These are phyloP conservation scores for Myxozyma geophila DNA, from an alignment of 805 yeast genomes.

Conservation along the genomic window DNA sequence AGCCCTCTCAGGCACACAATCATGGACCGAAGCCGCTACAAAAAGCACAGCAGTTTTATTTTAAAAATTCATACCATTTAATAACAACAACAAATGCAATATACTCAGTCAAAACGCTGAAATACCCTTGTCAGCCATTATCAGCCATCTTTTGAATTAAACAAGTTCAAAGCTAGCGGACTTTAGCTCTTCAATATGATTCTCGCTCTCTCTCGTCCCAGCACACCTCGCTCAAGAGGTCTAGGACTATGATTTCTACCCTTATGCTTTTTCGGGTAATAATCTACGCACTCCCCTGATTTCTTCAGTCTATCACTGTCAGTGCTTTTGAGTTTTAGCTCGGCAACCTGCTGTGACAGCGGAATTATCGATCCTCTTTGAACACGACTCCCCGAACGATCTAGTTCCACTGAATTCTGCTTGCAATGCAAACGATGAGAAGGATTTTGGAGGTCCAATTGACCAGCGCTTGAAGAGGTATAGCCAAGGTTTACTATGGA, in stretches of 20 bases:
- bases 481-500: background rate
- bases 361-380: background rate
- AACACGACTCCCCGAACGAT: background rate
- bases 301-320: background rate
- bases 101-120: no score
- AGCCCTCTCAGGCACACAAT: no score
- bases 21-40: no score
- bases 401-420: constrained; percentile 2
- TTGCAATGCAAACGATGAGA: background rate
- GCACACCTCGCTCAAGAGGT: constrained; percentile 14
- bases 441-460: background rate
- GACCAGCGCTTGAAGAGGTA: background rate
- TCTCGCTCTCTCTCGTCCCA: constrained; percentile 26
- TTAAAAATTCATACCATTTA: no score
- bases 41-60: no score
- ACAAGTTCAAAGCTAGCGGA: background rate
- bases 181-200: constrained; percentile 11
- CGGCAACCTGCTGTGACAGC: background rate
- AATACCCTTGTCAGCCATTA: no score
- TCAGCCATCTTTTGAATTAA: background rate
- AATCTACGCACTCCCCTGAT: background rate
- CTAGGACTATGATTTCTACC: constrained; percentile 17
- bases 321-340: background rate
- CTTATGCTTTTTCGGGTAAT: background rate
- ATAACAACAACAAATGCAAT: no score